These are phyloP conservation scores for Podochytrium sp. DNA, from an alignment of 192 early-diverging fungal genomes.

Conservation along the genomic window DNA sequence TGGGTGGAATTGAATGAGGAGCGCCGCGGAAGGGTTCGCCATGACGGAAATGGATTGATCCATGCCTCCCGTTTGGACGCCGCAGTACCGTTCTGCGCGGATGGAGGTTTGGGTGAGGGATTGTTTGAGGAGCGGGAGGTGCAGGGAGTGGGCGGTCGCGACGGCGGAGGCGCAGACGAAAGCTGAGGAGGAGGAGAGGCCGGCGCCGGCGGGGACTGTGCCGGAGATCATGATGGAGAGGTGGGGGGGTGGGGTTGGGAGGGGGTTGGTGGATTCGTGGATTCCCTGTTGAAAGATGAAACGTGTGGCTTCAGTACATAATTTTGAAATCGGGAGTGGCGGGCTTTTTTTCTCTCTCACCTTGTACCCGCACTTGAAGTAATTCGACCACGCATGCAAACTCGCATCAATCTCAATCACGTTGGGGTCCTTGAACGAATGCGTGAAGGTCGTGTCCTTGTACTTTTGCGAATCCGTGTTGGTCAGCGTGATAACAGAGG, in stretches of 20 bases:
- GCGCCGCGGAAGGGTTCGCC: conserved; percentile 65
- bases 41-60: conserved; percentile 91
- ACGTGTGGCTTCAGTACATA: too few species aligned
- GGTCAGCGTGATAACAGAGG: conserved; percentile 51
- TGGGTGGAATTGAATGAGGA: conserved; percentile 86
- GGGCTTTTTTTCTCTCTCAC: conserved; percentile 19
- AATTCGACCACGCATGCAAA: conserved; percentile 83
- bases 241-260: conserved; percentile 43
- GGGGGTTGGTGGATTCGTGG: background rate
- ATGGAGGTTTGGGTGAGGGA: conserved; percentile 78
- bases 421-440: conserved; percentile 40
- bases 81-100: conserved; percentile 77
- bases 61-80: conserved; percentile 78
- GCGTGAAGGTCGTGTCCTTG: conserved; percentile 48
- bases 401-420: conserved; percentile 73
- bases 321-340: too few species aligned
- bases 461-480: conserved; percentile 63
- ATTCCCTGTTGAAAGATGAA: conserved; percentile 7
- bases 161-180: conserved; percentile 80
- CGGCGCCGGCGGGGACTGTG: conserved; percentile 78
- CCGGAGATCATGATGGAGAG: conserved; percentile 78
- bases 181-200: conserved; percentile 85
- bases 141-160: conserved; percentile 63
- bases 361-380: conserved; percentile 92
- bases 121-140: conserved; percentile 45